Evolutionary conservation across 192 early-diverging fungal species (phyloP).

Genomic region (Coemansia sp.): DNA sequence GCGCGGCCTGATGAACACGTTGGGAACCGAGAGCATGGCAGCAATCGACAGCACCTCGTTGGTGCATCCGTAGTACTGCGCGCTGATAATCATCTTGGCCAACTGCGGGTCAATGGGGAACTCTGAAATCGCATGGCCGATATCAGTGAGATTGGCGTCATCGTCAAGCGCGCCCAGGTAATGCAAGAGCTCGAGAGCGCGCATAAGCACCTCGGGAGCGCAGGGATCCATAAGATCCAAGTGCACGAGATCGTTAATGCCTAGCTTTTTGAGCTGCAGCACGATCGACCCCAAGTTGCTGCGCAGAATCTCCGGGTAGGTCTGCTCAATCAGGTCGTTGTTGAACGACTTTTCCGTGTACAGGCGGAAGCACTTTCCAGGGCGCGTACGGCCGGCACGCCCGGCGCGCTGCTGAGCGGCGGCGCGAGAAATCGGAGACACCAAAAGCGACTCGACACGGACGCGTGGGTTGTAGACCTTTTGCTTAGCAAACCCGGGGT

Average conservation of each 20-base stretch:
- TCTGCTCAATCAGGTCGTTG: slow-evolving; percentile 93
- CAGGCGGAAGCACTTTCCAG: slow-evolving; percentile 95
- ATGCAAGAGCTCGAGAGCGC: slow-evolving; percentile 93
- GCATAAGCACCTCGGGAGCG: slow-evolving; percentile 97
- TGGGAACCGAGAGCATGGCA: slow-evolving; percentile 88
- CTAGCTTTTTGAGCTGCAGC: slow-evolving; percentile 95
- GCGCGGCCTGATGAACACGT: slow-evolving; percentile 88
- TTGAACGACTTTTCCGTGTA: slow-evolving; percentile 97
- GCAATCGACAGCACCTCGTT: slow-evolving; percentile 94
- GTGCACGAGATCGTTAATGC: slow-evolving; percentile 96
- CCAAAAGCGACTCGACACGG: slow-evolving; percentile 91
- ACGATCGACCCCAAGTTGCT: slow-evolving; percentile 96
- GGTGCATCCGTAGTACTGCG: slow-evolving; percentile 81
- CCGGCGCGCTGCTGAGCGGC: slow-evolving; percentile 96
- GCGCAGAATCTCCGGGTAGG: slow-evolving; percentile 97
- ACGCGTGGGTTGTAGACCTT: slow-evolving; percentile 99
- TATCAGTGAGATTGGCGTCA: slow-evolving; percentile 85
- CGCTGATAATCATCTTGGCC: slow-evolving; percentile 86
- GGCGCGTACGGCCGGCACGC: slow-evolving; percentile 96
- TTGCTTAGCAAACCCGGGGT: slow-evolving; percentile 98
- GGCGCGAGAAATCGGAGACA: slow-evolving; percentile 92
- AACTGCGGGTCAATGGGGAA: slow-evolving; percentile 98
- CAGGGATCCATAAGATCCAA: slow-evolving; percentile 99
- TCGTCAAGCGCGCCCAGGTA: slow-evolving; percentile 93
- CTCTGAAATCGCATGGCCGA: slow-evolving; percentile 86